Conservation (phyloP, 805 yeast genomes). For the Clavispora vitiphila region DNA sequence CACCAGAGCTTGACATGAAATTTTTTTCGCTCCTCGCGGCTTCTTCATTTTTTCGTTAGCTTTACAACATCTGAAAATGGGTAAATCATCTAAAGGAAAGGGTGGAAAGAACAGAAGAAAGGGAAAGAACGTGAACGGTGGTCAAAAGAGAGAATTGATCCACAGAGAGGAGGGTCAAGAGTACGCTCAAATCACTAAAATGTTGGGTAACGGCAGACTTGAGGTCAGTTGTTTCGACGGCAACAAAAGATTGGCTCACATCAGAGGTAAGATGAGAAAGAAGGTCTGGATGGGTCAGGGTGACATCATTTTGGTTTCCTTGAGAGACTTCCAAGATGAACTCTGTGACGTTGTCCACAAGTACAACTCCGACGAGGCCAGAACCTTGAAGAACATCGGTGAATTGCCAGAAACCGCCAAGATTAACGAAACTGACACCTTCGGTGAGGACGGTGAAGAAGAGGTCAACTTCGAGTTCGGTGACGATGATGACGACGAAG, state of each 20-base stretch:
- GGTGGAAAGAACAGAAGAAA: conserved; percentile 96
- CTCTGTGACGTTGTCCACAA: conserved; percentile 98
- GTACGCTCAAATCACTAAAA: conserved; percentile 95
- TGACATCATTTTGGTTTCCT: conserved; percentile 90
- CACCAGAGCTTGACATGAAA: background rate
- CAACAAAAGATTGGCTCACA: conserved; percentile 89
- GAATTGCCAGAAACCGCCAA: conserved; percentile 96
- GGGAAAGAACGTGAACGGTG: conserved; percentile 92
- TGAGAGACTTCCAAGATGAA: conserved; percentile 98
- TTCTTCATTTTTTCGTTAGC: no score
- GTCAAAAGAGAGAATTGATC: conserved; percentile 90
- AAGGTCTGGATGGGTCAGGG: conserved; percentile 99
- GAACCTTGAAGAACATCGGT: conserved; percentile 91
- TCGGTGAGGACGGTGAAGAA: conserved; percentile 94
- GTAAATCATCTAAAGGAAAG: conserved; percentile 71
- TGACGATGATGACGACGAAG: conserved; percentile 78
- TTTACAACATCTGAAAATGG: conserved; percentile 44
- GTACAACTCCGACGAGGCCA: conserved; percentile 95
- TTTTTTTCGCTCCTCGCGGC: conserved; percentile 1
- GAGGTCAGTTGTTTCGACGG: conserved; percentile 96
- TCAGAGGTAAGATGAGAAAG: conserved; percentile 98
- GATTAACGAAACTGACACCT: conserved; percentile 96
- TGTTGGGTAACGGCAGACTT: conserved; percentile 97
- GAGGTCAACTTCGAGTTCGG: conserved; percentile 98
- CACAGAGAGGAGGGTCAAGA: conserved; percentile 96